A percentile compares a stretch with the other conserved stretches of the same genome.
Conservation (phyloP, 345 rosid species). For the Citrus sp. region DNA sequence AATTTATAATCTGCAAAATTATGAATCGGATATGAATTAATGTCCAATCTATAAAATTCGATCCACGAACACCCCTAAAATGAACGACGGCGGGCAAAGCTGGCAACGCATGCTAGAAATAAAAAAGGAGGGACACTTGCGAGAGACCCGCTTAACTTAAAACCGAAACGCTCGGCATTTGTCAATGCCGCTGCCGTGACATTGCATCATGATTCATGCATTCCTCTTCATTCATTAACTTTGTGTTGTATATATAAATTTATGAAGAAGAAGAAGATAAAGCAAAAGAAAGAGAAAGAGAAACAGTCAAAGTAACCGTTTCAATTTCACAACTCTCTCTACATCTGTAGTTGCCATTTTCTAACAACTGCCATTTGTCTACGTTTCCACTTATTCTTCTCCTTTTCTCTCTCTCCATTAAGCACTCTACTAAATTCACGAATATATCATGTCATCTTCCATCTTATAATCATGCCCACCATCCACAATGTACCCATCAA, state of each 20-base stretch:
- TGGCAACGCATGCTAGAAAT: neutral
- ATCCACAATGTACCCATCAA: neutral
- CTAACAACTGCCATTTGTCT: neutral
- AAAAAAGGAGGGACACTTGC: slow-evolving; percentile 2
- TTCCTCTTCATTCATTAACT: too few species aligned
- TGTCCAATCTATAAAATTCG: fast-evolving
- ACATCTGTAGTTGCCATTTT: neutral
- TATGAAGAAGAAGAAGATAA: neutral
- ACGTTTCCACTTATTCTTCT: neutral
- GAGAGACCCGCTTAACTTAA: neutral
- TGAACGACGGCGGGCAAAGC: neutral
- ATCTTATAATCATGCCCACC: too few species aligned
- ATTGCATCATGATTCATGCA: neutral
- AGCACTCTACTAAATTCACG: too few species aligned
- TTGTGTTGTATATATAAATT: too few species aligned
- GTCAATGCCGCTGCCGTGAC: neutral
- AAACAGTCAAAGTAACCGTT: slow-evolving; percentile 7
- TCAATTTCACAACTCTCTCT: neutral
- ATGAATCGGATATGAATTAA: fast-evolving
- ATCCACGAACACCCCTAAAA: too few species aligned
- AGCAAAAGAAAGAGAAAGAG: neutral
- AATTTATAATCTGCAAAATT: too few species aligned
- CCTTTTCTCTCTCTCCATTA: neutral
- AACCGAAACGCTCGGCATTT: neutral
- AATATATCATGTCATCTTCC: too few species aligned